Evolutionary conservation across 495 filamentous ascomycete genomes (phyloP).

Genomic region (Penicillium maclennaniae): DNA sequence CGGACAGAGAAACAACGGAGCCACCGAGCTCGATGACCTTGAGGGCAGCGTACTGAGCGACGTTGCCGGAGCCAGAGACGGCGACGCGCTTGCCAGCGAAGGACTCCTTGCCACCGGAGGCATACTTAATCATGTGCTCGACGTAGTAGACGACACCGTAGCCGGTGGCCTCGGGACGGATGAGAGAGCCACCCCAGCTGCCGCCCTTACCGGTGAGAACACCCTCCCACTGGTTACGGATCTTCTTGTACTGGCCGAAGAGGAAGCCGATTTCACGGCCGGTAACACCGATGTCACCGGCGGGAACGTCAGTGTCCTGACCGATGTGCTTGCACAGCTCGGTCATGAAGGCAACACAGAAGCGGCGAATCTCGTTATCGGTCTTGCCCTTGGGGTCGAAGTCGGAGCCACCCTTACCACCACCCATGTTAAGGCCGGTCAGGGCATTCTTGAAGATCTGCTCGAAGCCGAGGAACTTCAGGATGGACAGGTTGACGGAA

Average conservation of each 20-base stretch:
- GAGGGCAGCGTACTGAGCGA: conserved; percentile 95
- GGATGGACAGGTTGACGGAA: conserved; percentile 91
- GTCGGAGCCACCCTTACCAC: conserved; percentile 97
- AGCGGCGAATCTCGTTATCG: conserved; percentile 94
- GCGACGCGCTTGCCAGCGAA: conserved; percentile 92
- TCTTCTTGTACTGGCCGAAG: conserved; percentile 91
- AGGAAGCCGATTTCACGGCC: conserved; percentile 90
- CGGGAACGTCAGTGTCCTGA: conserved; percentile 89
- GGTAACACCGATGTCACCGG: conserved; percentile 90
- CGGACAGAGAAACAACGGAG: conserved; percentile 88
- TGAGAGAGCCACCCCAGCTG: conserved; percentile 88
- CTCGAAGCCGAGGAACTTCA: conserved; percentile 99
- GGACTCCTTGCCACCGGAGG: conserved; percentile 70
- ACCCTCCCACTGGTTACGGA: conserved; percentile 88
- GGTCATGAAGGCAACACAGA: conserved; percentile 95
- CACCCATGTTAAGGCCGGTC: conserved; percentile 94
- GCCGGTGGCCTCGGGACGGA: conserved; percentile 95
- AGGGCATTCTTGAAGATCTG: conserved; percentile 99
- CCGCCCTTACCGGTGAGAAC: conserved; percentile 94
- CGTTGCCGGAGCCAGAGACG: conserved; percentile 96
- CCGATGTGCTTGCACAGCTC: conserved; percentile 94
- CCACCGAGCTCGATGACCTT: conserved; percentile 96
- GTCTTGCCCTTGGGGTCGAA: conserved; percentile 99
- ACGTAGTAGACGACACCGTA: conserved; percentile 98
- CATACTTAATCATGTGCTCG: conserved; percentile 90